Conservation (phyloP, 2,329 filamentous ascomycete genomes). For the Fusarium globosum region DNA sequence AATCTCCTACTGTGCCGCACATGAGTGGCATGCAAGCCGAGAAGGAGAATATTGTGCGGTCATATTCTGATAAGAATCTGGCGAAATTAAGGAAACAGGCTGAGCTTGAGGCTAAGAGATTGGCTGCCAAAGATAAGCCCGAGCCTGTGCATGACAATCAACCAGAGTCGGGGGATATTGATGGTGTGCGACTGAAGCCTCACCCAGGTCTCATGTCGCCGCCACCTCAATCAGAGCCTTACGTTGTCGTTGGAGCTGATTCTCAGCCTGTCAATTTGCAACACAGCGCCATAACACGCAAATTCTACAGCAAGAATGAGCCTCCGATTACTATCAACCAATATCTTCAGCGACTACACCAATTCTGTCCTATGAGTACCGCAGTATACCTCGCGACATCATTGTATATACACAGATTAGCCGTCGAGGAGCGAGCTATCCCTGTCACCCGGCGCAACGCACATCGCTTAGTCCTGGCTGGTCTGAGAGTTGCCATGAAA, state of each 20-base stretch:
- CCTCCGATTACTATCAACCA: conserved; percentile 86
- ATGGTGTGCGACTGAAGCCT: conserved; percentile 65
- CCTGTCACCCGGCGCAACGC: conserved; percentile 85
- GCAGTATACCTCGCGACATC: conserved; percentile 92
- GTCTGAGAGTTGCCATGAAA: conserved; percentile 90
- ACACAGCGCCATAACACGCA: conserved; percentile 86
- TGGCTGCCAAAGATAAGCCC: conserved; percentile 30
- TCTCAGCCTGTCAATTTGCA: conserved; percentile 80
- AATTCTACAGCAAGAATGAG: conserved; percentile 91
- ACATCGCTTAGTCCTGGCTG: conserved; percentile 86
- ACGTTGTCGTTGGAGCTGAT: conserved; percentile 73
- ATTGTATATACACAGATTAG: conserved; percentile 86
- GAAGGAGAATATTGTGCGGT: conserved; percentile 69
- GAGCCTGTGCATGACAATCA: conserved; percentile 3
- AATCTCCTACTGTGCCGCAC: conserved; percentile 71
- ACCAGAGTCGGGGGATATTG: conserved; percentile 53
- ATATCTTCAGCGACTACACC: conserved; percentile 87
- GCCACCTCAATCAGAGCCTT: conserved; percentile 56
- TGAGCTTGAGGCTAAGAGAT: conserved; percentile 45
- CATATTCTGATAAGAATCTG: conserved; percentile 66
- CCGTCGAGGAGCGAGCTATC: conserved; percentile 80
- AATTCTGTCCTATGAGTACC: conserved; percentile 92
- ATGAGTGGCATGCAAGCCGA: conserved; percentile 72
- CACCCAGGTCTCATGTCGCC: conserved; percentile 45
- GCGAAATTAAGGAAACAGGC: conserved; percentile 57